Evolutionary conservation across 164 flowering plant genomes (phyloP), one percentile per base, ranked within the genome.

Genomic region (Dillenia turbinata): DNA sequence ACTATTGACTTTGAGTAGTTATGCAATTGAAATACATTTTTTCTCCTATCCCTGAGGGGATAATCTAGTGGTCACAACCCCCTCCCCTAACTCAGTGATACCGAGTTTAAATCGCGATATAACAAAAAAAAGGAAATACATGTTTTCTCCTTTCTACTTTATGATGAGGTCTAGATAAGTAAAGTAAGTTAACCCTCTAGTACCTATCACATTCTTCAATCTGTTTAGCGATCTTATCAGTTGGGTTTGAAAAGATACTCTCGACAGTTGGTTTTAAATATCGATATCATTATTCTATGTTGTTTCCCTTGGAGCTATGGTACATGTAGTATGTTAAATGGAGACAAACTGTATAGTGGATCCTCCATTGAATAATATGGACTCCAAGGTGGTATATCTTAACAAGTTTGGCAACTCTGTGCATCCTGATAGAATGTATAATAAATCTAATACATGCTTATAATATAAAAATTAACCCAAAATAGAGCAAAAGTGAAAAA

Each of bases 191-290:
- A n/a, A 26, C 9, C 0, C 14, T 0, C 10, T 54, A 10, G 0
- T 55, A 49, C 57, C 47, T 60, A 65, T 60, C 61, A n/a, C 33
- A 26, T 26, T 26, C 33, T 26, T 26, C 33, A 26, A 16, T 54
- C 47, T 0, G 26, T 55, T 45, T 59, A 54, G 64, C 45, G 68
- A 54, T 64, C 64, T 54, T 50, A 59, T 64, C 68, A 65, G 48
- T 10, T 50, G 33, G 5, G 33, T 26, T 26, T 26, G 26, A n/a
- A 50, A 50, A 65, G 55, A 64, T 70, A 70, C 65, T 65, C 73
- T 56, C 56, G 63, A 60, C 46, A 56, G 45, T 33, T 22, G 51
- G 52, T 47, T 26, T 47, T 16, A 44, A 13, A 59, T 52, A 52
- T 59, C 52, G 16, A 49, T 26, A 49, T 52, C n/a, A 17, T 52